These are phyloP conservation scores for Vitis amurensis DNA, from an alignment of 164 flowering plant species.

Conservation along the genomic window DNA sequence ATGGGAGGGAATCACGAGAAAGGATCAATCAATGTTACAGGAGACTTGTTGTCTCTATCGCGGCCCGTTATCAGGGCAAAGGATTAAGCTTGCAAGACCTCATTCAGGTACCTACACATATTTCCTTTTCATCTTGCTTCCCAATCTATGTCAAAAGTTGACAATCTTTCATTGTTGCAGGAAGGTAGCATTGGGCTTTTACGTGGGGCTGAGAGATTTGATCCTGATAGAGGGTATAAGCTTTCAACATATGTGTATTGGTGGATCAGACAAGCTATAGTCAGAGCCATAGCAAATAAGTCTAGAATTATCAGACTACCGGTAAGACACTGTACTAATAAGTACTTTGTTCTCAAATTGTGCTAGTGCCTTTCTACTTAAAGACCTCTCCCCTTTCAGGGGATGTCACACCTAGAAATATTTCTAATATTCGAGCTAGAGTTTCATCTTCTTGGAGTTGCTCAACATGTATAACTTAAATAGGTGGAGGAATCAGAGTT, in stretches of 20 bases:
- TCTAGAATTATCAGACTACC: conserved; percentile 58
- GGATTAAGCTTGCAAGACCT: conserved; percentile 64
- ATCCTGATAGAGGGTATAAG: conserved; percentile 55
- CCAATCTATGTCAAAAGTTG: not conserved
- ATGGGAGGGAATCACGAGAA: conserved; percentile 42
- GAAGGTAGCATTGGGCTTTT: conserved; percentile 74
- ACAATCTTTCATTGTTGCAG: conserved; percentile 16
- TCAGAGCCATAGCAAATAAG: conserved; percentile 47
- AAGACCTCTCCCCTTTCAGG: not conserved
- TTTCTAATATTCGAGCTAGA: too few species aligned
- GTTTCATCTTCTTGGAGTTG: too few species aligned
- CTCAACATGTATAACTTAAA: too few species aligned
- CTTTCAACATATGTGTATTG: conserved; percentile 72
- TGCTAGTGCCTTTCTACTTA: not conserved
- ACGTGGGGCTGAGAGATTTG: conserved; percentile 54
- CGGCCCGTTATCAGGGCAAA: conserved; percentile 49
- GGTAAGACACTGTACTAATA: conserved; percentile 33
- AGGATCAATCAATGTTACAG: conserved; percentile 38
- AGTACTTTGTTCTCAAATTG: not conserved
- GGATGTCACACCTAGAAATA: too few species aligned
- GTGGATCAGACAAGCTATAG: conserved; percentile 77
- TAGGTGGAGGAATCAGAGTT: too few species aligned
- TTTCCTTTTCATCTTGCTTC: conserved; percentile 1
- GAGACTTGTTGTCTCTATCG: conserved; percentile 58
- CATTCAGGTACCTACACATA: conserved; percentile 41